These are phyloP conservation scores for Starmera quercuum DNA, from an alignment of 805 yeast genomes.

Conservation along the genomic window DNA sequence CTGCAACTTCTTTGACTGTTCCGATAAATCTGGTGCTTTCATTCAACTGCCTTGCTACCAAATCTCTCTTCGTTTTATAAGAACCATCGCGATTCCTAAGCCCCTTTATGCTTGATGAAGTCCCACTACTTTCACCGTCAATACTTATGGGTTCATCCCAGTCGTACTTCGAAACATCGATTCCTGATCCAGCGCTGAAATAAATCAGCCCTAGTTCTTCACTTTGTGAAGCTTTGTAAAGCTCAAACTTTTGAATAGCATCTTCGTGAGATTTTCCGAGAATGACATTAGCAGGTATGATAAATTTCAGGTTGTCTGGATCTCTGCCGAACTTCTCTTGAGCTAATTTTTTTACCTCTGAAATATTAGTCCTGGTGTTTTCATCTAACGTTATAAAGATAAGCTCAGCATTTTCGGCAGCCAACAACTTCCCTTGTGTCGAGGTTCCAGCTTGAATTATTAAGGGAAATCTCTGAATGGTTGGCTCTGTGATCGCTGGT, in stretches of 20 bases:
- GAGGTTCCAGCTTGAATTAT: conserved; percentile 36
- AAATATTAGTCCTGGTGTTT: conserved; percentile 18
- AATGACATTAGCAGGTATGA: conserved; percentile 26
- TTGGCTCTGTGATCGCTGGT: conserved; percentile 30
- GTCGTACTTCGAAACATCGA: conserved; percentile 28
- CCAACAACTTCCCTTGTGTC: conserved; percentile 27
- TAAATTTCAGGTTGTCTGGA: conserved; percentile 27
- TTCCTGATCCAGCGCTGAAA: conserved; percentile 39
- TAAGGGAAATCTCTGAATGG: conserved; percentile 34
- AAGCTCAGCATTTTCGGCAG: conserved; percentile 34
- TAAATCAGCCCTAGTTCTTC: conserved; percentile 31
- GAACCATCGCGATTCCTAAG: conserved; percentile 19
- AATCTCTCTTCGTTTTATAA: conserved; percentile 7
- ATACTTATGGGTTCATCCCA: conserved; percentile 24
- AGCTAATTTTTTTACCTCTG: conserved; percentile 24
- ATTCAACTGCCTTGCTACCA: not conserved
- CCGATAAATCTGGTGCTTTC: not conserved
- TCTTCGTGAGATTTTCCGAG: conserved; percentile 31
- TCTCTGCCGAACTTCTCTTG: conserved; percentile 24
- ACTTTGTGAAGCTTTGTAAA: conserved; percentile 21
- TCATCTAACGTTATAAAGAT: conserved; percentile 23
- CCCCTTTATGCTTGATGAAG: not conserved
- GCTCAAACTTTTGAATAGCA: conserved; percentile 26
- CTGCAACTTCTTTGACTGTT: not conserved
- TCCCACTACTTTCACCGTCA: conserved; percentile 22